Evolutionary conservation across 805 yeast species (phyloP).

Genomic region (Candida verbasci): DNA sequence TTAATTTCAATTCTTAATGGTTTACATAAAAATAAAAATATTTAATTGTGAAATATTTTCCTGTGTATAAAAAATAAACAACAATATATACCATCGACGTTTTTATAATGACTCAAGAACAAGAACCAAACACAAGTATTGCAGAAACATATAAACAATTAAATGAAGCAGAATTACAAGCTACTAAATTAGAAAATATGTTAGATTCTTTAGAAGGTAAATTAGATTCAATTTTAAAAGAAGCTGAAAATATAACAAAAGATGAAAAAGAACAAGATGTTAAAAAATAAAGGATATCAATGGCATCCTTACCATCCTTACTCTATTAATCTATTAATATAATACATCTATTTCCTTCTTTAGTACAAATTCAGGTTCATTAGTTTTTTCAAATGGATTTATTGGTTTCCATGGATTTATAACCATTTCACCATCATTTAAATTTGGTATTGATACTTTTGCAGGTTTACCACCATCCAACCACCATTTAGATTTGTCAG

Average conservation of each 20-base stretch:
- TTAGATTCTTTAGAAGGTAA: constrained; percentile 61
- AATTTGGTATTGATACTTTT: constrained; percentile 52
- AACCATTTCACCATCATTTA: constrained; percentile 30
- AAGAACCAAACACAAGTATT: constrained; percentile 26
- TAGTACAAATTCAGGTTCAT: constrained; percentile 50
- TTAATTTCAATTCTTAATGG: constrained; percentile 61
- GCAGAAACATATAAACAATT: constrained; percentile 58
- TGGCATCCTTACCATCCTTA: too few relatives aligned
- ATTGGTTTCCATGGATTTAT: constrained; percentile 66
- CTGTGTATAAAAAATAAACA: constrained; percentile 1
- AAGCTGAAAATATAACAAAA: constrained; percentile 34
- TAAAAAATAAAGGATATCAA: too few relatives aligned
- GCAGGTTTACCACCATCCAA: constrained; percentile 71
- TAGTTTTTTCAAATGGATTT: constrained; percentile 66
- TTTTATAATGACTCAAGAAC: constrained; percentile 3
- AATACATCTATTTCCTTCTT: constrained; percentile 13
- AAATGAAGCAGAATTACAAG: constrained; percentile 61
- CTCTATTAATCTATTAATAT: background rate
- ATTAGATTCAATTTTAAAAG: constrained; percentile 53
- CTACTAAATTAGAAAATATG: constrained; percentile 60
- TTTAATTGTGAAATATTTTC: constrained; percentile 2
- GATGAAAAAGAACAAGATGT: background rate
- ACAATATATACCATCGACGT: background rate
- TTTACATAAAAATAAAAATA: constrained; percentile 17
- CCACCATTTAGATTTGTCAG: constrained; percentile 90